Base-by-base conservation (phyloP, 306 rosid genomes). In the Begonia masoniana region DNA sequence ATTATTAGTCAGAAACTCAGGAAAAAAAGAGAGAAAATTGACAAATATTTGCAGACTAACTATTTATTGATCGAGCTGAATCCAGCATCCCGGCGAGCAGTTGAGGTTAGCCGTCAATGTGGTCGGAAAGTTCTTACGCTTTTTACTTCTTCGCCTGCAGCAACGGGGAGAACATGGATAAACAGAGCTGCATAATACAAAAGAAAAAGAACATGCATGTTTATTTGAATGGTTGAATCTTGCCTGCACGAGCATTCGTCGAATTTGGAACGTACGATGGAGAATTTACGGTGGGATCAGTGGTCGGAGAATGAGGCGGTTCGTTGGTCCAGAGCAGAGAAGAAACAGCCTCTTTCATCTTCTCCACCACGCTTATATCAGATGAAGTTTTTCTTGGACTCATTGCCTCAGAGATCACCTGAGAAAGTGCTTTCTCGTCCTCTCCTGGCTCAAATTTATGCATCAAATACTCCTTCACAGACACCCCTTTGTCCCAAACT, bases 371-470 rank as follows among this genome's bases (percentile, higher is more conserved):
- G 21, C 96, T 87, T 31, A 31, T 31, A 31, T 31, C 39, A 31
- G 39, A 31, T 31, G 39, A 31, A 59, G 55, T 49, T 70, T 52
- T 76, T 59, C 61, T 68, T 1, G 97, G 94, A 72, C 94, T 85
- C 63, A 84, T 72, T 55, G 74, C 39, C 9, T 31, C 39, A 31
- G 39, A 31, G 1, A 31, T 31, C 39, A 31, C 39, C 39, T 31
- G 39, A 31, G 39, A 31, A 31, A 31, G 39, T 4, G 39, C 39
- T 31, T 31, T 31, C 39, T 31, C 39, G 39, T 31, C 97, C 56
- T 89, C 97, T 12, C 94, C 97, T 1, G 97, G 97, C 70, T 89
- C 94, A 61, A 85, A 64, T 63, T 85, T 85, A 43, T 75, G 77
- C 78, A 76, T 57, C 72, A 89, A 63, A 58, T 89, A 89, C 69